Evolutionary conservation across 2,329 filamentous ascomycete species (phyloP).

Genomic region (Fusarium nelsonii): DNA sequence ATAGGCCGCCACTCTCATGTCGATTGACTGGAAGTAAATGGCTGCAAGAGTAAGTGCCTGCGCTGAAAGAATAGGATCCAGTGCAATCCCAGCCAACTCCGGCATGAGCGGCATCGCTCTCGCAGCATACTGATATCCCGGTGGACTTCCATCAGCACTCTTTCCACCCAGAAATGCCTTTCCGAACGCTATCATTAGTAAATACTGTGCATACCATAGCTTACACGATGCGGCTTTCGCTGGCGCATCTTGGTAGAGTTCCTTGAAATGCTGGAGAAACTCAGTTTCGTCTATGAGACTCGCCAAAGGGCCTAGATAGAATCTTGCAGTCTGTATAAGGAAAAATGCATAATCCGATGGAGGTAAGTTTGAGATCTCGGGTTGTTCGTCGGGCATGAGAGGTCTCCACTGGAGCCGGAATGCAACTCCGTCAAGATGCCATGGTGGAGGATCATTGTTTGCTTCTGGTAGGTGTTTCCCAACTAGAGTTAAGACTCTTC

Average conservation of each 20-base stretch:
- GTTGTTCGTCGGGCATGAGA: conserved; percentile 37
- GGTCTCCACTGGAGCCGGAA: conserved; percentile 43
- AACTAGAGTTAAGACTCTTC: conserved; percentile 41
- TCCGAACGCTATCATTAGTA: conserved; percentile 51
- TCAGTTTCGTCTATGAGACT: conserved; percentile 40
- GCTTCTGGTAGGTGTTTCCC: conserved; percentile 45
- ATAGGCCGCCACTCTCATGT: conserved; percentile 56
- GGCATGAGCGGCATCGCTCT: conserved; percentile 56
- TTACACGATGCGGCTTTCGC: conserved; percentile 32
- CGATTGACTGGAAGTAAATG: conserved; percentile 56
- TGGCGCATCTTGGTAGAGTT: conserved; percentile 42
- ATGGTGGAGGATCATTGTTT: conserved; percentile 41
- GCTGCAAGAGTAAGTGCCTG: conserved; percentile 53
- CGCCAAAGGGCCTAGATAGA: conserved; percentile 38
- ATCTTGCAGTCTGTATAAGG: conserved; percentile 43
- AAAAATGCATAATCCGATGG: conserved; percentile 45
- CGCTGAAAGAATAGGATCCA: conserved; percentile 36
- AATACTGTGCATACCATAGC: conserved; percentile 52
- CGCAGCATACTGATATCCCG: conserved; percentile 55
- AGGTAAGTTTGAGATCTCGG: conserved; percentile 39
- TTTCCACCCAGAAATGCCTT: conserved; percentile 49
- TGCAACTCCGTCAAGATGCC: conserved; percentile 46
- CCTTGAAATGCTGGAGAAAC: conserved; percentile 38
- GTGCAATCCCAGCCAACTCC: conserved; percentile 47
- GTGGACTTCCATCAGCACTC: conserved; percentile 47